Conservation (phyloP, 2,329 filamentous ascomycete species). For the Colletotrichum lentis region DNA sequence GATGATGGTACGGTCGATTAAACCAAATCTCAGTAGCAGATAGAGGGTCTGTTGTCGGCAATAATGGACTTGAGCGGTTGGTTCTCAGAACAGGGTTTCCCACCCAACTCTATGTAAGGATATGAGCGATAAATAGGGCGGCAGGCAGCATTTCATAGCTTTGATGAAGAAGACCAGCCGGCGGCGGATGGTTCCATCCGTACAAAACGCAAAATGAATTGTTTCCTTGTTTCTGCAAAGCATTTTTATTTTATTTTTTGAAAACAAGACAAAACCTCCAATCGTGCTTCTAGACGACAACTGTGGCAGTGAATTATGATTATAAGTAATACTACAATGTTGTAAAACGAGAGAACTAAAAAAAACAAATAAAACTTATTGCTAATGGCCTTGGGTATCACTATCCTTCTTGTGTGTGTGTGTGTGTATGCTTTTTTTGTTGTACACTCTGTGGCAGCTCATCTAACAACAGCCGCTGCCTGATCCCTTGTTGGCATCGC, state of each 20-base stretch:
- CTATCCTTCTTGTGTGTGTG: slow-evolving; percentile 25
- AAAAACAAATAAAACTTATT: slow-evolving; percentile 26
- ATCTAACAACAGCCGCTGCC: slow-evolving; percentile 59
- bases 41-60: not conserved
- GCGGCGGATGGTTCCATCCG: slow-evolving; percentile 24
- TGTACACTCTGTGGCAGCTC: slow-evolving; percentile 11
- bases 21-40: not conserved
- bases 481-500: slow-evolving; percentile 50
- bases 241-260: not conserved
- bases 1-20: not conserved
- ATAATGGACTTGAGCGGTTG: slow-evolving; percentile 10
- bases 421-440: slow-evolving; percentile 1
- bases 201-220: slow-evolving; percentile 34
- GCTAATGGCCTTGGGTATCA: slow-evolving; percentile 36
- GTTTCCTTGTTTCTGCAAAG: slow-evolving; percentile 28
- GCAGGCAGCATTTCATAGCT: slow-evolving; percentile 1
- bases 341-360: slow-evolving; percentile 22
- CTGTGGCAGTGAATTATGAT: slow-evolving; percentile 29
- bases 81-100: not conserved
- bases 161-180: slow-evolving; percentile 1
- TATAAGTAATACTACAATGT: slow-evolving; percentile 31
- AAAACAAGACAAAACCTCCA: no score
- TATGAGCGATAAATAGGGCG: slow-evolving; percentile 22
- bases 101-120: slow-evolving; percentile 25
- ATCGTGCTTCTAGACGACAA: not conserved